These are phyloP conservation scores for Datura wrightii DNA, from an alignment of 257 asterid genomes.

Conservation along the genomic window DNA sequence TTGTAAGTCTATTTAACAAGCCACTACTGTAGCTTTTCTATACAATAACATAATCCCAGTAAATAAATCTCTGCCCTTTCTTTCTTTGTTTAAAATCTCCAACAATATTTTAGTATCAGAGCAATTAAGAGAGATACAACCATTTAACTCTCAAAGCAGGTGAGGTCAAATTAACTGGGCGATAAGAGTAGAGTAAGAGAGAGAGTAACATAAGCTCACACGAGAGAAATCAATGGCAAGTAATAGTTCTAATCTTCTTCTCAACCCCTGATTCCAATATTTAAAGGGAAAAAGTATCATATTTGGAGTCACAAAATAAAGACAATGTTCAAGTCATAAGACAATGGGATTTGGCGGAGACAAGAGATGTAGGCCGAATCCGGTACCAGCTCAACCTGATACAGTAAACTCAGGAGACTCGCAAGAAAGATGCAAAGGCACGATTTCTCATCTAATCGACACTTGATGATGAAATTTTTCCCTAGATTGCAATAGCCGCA, in stretches of 20 bases:
- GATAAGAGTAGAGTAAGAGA: too few species aligned
- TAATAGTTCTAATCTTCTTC: background rate
- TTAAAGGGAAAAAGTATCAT: background rate
- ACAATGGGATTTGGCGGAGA: too few species aligned
- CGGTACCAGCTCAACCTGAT: background rate
- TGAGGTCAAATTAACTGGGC: background rate
- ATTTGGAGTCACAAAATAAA: background rate
- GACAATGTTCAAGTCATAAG: too few species aligned
- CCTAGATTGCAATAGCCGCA: background rate
- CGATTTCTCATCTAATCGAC: slow-evolving; percentile 7
- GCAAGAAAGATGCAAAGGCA: slow-evolving; percentile 9
- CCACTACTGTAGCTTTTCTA: too few species aligned
- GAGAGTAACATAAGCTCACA: too few species aligned
- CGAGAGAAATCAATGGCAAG: background rate
- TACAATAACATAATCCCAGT: too few species aligned
- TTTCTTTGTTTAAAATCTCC: background rate
- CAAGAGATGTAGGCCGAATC: background rate
- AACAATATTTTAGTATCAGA: background rate
- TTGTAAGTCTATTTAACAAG: too few species aligned
- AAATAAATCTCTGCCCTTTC: too few species aligned
- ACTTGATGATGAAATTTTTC: background rate
- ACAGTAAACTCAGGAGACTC: background rate
- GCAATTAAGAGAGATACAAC: background rate
- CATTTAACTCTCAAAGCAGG: background rate
- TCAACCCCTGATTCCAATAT: too few species aligned